phyloP scores from a whole-genome alignment of 1,139 yeast species.

The Torulaspora pretoriensis region DNA sequence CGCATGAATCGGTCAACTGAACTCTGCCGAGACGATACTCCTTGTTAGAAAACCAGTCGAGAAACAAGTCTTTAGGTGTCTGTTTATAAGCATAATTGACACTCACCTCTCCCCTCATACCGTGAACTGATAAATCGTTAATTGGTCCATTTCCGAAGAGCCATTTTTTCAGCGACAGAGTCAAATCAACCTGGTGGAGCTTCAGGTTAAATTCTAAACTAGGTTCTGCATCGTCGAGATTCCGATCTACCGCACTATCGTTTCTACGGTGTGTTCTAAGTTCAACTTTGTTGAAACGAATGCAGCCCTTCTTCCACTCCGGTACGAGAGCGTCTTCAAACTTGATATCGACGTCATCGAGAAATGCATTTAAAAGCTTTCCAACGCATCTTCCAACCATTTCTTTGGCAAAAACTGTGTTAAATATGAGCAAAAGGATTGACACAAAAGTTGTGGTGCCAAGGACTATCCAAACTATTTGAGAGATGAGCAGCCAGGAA shows the following conservation, averaged over 20 bases:
- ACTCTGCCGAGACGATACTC: constrained; percentile 50
- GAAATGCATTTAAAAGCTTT: constrained; percentile 33
- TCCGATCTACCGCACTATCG: constrained; percentile 19
- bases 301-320: constrained; percentile 53
- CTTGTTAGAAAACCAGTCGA: constrained; percentile 36
- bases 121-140: constrained; percentile 56
- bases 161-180: constrained; percentile 67
- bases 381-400: constrained; percentile 39
- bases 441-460: constrained; percentile 66
- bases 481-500: constrained; percentile 37
- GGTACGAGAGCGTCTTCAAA: constrained; percentile 46
- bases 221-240: constrained; percentile 14
- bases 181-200: constrained; percentile 52
- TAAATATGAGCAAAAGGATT: constrained; percentile 46
- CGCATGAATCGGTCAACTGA: constrained; percentile 52
- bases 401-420: constrained; percentile 41
- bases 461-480: constrained; percentile 49
- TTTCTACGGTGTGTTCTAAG: constrained; percentile 37
- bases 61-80: constrained; percentile 39
- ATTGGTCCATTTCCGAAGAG: constrained; percentile 63
- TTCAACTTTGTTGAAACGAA: constrained; percentile 52
- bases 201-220: constrained; percentile 38
- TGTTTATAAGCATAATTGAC: constrained; percentile 21
- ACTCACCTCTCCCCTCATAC: constrained; percentile 52
- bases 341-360: constrained; percentile 40